Conservation (phyloP, 1,284 basidiomycete species). For the Tylopilus sp. region DNA sequence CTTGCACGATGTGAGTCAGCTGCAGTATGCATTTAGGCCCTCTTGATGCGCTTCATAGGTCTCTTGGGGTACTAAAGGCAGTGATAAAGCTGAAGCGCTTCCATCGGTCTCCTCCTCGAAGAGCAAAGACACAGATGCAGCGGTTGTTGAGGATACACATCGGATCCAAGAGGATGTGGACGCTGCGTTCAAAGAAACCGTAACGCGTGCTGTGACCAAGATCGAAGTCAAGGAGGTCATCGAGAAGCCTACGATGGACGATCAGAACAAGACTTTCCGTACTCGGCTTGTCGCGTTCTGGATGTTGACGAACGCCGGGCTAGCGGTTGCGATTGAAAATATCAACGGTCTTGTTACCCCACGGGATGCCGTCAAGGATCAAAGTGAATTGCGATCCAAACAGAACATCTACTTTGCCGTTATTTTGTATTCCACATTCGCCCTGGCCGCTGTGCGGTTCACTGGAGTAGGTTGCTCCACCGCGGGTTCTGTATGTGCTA, state of each 20-base stretch:
- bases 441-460: slow-evolving; percentile 77
- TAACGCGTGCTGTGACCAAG: slow-evolving; percentile 87
- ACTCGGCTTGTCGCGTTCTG: slow-evolving; percentile 83
- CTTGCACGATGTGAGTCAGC: slow-evolving; percentile 71
- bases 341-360: slow-evolving; percentile 68
- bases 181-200: slow-evolving; percentile 90
- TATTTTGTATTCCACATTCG: slow-evolving; percentile 90
- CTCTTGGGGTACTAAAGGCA: slow-evolving; percentile 94
- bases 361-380: slow-evolving; percentile 40
- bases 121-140: slow-evolving; percentile 66
- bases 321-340: slow-evolving; percentile 83
- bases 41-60: slow-evolving; percentile 42
- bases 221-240: slow-evolving; percentile 61
- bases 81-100: slow-evolving; percentile 92
- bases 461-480: slow-evolving; percentile 58
- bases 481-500: slow-evolving; percentile 5
- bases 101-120: slow-evolving; percentile 88
- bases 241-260: slow-evolving; percentile 87
- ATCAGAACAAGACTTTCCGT: slow-evolving; percentile 92
- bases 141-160: slow-evolving; percentile 80
- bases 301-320: slow-evolving; percentile 79
- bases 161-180: slow-evolving; percentile 87
- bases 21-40: not conserved
- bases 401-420: slow-evolving; percentile 81
- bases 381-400: slow-evolving; percentile 48